Percentiles rank a stretch among this genome's conserved stretches.
phyloP scores from a whole-genome alignment of 352 stramenopile genomes.

The Phytopythium delawarense region DNA sequence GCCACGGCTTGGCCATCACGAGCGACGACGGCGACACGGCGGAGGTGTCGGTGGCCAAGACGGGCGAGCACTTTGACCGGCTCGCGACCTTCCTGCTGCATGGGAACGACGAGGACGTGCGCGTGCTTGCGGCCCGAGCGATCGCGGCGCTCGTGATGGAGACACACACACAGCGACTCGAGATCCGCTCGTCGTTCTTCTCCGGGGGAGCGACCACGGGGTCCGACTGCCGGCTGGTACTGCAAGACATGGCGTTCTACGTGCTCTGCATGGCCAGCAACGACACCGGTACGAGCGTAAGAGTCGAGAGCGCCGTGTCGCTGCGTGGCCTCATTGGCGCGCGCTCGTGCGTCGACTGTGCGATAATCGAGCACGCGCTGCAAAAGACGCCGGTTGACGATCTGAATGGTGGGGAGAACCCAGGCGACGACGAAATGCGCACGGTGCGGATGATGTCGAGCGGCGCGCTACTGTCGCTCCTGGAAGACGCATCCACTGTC shows the following conservation, averaged over 20 bases:
- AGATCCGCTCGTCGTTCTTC: constrained; percentile 25
- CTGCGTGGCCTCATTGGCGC: constrained; percentile 23
- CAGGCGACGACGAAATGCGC: constrained; percentile 31
- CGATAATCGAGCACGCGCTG: constrained; percentile 37
- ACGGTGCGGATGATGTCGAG: constrained; percentile 60
- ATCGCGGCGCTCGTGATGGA: constrained; percentile 25
- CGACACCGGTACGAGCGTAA: constrained; percentile 28
- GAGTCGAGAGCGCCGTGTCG: constrained; percentile 32
- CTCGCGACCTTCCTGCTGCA: constrained; percentile 31
- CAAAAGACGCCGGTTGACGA: constrained; percentile 54
- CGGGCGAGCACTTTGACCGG: constrained; percentile 27
- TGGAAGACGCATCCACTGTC: constrained; percentile 43
- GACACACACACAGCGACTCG: constrained; percentile 14
- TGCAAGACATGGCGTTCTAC: constrained; percentile 41
- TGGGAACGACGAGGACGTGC: constrained; percentile 21
- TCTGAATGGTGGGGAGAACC: constrained; percentile 28
- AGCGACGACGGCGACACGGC: not conserved
- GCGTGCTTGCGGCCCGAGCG: constrained; percentile 28
- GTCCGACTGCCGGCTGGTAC: constrained; percentile 6
- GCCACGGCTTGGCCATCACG: constrained; percentile 15
- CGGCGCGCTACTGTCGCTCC: constrained; percentile 47
- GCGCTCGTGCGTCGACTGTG: not conserved
- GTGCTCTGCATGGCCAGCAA: constrained; percentile 37
- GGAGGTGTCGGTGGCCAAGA: not conserved
- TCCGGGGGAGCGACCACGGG: not conserved